phyloP scores from a whole-genome alignment of 495 filamentous ascomycete species.

The Thozetella sp. region DNA sequence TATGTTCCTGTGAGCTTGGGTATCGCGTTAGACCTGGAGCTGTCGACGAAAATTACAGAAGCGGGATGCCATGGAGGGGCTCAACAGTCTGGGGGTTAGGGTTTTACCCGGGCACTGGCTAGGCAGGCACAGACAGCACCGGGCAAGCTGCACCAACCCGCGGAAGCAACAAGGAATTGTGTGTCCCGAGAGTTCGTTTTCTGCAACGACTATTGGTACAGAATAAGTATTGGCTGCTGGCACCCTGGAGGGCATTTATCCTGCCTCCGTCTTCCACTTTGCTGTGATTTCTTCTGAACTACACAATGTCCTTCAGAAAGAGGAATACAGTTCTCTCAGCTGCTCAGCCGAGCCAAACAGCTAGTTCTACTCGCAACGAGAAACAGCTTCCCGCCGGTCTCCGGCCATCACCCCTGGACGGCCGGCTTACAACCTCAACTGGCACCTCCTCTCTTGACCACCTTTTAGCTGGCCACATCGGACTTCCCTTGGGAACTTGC shows the following conservation, averaged over 20 bases:
- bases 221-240: too few relatives aligned
- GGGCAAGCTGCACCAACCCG: too few relatives aligned
- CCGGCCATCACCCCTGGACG: constrained; percentile 87
- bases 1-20: too few relatives aligned
- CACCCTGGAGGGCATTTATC: too few relatives aligned
- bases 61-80: too few relatives aligned
- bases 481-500: constrained; percentile 78
- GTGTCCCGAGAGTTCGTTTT: too few relatives aligned
- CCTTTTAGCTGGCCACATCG: constrained; percentile 86
- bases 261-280: too few relatives aligned
- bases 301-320: constrained; percentile 85
- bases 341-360: constrained; percentile 26
- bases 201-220: too few relatives aligned
- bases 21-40: neutral
- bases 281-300: constrained; percentile 5
- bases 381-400: constrained; percentile 62
- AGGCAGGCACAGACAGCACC: too few relatives aligned
- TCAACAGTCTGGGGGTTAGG: too few relatives aligned
- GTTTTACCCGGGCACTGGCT: too few relatives aligned
- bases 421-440: constrained; percentile 87
- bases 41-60: neutral
- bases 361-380: constrained; percentile 29
- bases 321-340: constrained; percentile 72
- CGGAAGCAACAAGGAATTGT: too few relatives aligned
- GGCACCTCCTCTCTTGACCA: constrained; percentile 83